These are phyloP conservation scores for Hsuehochloa calcarea DNA, from an alignment of 176 grass and related monocot genomes.

Conservation along the genomic window DNA sequence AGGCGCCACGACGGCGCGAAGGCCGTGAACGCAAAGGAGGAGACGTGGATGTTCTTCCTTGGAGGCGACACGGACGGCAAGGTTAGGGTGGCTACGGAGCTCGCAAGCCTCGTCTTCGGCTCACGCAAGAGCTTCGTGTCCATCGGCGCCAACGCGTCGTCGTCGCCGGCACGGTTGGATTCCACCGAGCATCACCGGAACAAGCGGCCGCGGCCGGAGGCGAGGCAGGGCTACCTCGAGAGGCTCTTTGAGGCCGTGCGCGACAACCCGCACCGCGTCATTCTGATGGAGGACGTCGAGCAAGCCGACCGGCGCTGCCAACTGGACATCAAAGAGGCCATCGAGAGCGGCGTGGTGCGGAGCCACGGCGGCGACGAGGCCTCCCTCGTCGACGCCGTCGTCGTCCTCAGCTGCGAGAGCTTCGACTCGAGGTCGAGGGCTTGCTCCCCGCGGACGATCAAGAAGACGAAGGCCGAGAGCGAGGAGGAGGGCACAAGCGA, in stretches of 20 bases:
- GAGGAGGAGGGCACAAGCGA: constrained; percentile 11
- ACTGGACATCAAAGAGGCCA: constrained; percentile 43
- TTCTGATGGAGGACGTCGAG: constrained; percentile 66
- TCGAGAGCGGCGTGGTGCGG: constrained; percentile 43
- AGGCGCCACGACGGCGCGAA: constrained; percentile 9
- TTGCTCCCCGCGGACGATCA: constrained; percentile 32
- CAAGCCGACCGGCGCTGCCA: constrained; percentile 34
- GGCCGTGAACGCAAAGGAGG: constrained; percentile 38
- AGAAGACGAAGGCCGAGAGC: constrained; percentile 23
- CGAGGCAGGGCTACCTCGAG: constrained; percentile 32
- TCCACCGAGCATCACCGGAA: constrained; percentile 30
- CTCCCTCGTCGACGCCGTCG: constrained; percentile 54
- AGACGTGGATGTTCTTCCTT: constrained; percentile 77
- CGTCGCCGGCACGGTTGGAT: constrained; percentile 30
- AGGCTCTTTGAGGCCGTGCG: constrained; percentile 52
- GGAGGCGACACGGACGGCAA: constrained; percentile 59
- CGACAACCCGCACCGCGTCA: constrained; percentile 59
- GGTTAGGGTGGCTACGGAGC: constrained; percentile 53
- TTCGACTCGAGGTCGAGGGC: constrained; percentile 48
- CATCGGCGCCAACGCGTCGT: constrained; percentile 20
- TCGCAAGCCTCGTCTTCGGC: constrained; percentile 64
- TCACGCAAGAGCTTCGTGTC: constrained; percentile 51
- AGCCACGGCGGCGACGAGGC: constrained; percentile 33
- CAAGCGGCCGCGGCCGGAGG: constrained; percentile 45
- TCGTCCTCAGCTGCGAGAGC: constrained; percentile 70